phyloP scores from a whole-genome alignment of 208 protist genomes.

The Strigomonas culicis region DNA sequence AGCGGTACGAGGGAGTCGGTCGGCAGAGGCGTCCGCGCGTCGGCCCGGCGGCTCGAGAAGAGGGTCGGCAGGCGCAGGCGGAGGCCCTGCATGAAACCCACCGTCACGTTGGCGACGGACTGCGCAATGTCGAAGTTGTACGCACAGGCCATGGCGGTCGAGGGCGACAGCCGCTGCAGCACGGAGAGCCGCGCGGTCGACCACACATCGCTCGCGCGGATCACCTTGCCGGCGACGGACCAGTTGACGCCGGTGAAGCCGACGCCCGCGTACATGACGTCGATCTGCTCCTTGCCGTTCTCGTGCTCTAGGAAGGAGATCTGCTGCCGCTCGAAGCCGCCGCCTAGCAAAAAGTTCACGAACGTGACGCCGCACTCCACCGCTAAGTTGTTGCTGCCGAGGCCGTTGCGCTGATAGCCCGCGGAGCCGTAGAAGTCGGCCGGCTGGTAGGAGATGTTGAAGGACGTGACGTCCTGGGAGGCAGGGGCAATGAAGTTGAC shows the following conservation, averaged over 20 bases:
- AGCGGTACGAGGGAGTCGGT: constrained; percentile 34
- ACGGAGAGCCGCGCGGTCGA: constrained; percentile 57
- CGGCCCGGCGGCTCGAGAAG: constrained; percentile 2
- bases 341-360: constrained; percentile 76
- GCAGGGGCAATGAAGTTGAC: constrained; percentile 83
- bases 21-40: not conserved
- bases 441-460: constrained; percentile 58
- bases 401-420: constrained; percentile 75
- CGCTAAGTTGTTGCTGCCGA: constrained; percentile 83
- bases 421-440: constrained; percentile 71
- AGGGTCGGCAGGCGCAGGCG: constrained; percentile 52
- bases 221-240: constrained; percentile 75
- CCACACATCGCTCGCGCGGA: constrained; percentile 68
- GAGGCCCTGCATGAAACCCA: constrained; percentile 80
- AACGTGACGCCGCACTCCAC: constrained; percentile 81
- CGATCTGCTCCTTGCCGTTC: constrained; percentile 44
- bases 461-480: constrained; percentile 69
- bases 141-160: constrained; percentile 60
- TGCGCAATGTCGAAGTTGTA: constrained; percentile 69
- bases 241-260: constrained; percentile 80
- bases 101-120: constrained; percentile 38
- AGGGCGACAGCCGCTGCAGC: constrained; percentile 56
- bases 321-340: constrained; percentile 77
- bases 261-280: constrained; percentile 76
- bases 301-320: constrained; percentile 83